Conservation (phyloP, 805 yeast genomes). For the Saturnispora dispora region DNA sequence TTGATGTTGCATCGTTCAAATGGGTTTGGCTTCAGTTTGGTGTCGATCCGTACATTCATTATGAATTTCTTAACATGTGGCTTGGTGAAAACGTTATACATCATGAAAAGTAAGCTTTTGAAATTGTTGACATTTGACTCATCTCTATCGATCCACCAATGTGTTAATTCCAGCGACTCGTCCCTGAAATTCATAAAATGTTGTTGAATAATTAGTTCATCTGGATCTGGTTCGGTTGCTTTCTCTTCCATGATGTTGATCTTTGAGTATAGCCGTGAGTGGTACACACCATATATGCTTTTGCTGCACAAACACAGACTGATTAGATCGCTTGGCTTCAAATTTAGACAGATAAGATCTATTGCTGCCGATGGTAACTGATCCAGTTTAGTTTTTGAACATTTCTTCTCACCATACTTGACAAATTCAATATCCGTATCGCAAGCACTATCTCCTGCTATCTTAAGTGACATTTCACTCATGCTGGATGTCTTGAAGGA, state of each 20-base stretch:
- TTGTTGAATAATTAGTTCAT: conserved; percentile 12
- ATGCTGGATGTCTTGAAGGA: not conserved
- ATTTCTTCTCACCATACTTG: not conserved
- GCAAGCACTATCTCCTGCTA: not conserved
- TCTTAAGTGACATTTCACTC: not conserved
- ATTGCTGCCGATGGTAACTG: conserved; percentile 7
- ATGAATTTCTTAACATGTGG: conserved; percentile 11
- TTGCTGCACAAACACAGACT: conserved; percentile 7
- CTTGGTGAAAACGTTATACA: conserved; percentile 15
- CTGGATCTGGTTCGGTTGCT: conserved; percentile 7
- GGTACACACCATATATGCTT: conserved; percentile 2
- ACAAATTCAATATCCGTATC: not conserved
- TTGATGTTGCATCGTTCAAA: conserved; percentile 7
- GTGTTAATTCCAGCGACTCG: conserved; percentile 10
- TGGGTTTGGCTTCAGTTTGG: conserved; percentile 10
- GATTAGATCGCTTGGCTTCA: conserved; percentile 6
- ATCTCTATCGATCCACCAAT: conserved; percentile 10
- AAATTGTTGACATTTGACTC: conserved; percentile 7
- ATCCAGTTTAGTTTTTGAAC: not conserved
- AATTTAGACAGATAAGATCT: conserved; percentile 5
- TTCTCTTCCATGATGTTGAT: conserved; percentile 9
- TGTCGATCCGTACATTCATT: conserved; percentile 14
- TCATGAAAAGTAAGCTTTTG: conserved; percentile 13
- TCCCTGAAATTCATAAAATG: conserved; percentile 13
- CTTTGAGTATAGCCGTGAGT: conserved; percentile 5